Evolutionary conservation across 2,329 filamentous ascomycete species (phyloP).

Genomic region (Ophiostoma australiae): DNA sequence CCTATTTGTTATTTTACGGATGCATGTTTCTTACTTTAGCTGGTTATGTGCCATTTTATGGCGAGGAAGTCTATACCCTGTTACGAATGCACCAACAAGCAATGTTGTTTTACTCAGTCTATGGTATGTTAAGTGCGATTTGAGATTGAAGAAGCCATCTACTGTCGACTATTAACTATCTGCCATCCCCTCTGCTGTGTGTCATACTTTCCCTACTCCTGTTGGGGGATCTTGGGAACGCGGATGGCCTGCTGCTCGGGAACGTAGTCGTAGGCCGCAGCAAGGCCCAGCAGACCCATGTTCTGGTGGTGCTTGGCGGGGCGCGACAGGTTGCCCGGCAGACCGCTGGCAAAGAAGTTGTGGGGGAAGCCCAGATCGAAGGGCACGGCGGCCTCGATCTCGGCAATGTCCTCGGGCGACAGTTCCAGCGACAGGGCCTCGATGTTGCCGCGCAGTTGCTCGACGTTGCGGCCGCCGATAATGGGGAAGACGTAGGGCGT

Average conservation of each 20-base stretch:
- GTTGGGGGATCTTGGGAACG: slow-evolving; percentile 42
- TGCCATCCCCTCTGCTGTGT: not conserved
- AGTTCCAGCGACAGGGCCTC: slow-evolving; percentile 59
- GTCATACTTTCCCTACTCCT: slow-evolving; percentile 18
- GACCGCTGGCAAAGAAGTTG: slow-evolving; percentile 49
- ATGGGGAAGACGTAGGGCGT: slow-evolving; percentile 69
- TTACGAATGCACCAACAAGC: not conserved
- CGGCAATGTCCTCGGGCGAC: slow-evolving; percentile 56
- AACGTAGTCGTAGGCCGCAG: slow-evolving; percentile 49
- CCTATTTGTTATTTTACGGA: not conserved
- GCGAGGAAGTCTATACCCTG: not conserved
- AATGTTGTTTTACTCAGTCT: not conserved
- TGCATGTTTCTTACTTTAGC: not conserved
- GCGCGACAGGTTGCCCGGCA: slow-evolving; percentile 27
- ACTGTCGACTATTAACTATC: not conserved
- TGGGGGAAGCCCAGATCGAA: slow-evolving; percentile 66
- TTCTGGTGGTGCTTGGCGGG: slow-evolving; percentile 38
- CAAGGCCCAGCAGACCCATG: slow-evolving; percentile 44
- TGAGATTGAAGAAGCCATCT: not conserved
- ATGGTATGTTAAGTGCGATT: not conserved
- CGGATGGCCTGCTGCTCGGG: slow-evolving; percentile 41
- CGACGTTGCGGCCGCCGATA: slow-evolving; percentile 63
- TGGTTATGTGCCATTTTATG: not conserved
- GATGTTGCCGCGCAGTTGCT: slow-evolving; percentile 66
- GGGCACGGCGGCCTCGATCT: slow-evolving; percentile 57